Evolutionary conservation across 352 stramenopile genomes (phyloP), one percentile per base, ranked within the genome.

Genomic region (Globisporangium takayamanum): DNA sequence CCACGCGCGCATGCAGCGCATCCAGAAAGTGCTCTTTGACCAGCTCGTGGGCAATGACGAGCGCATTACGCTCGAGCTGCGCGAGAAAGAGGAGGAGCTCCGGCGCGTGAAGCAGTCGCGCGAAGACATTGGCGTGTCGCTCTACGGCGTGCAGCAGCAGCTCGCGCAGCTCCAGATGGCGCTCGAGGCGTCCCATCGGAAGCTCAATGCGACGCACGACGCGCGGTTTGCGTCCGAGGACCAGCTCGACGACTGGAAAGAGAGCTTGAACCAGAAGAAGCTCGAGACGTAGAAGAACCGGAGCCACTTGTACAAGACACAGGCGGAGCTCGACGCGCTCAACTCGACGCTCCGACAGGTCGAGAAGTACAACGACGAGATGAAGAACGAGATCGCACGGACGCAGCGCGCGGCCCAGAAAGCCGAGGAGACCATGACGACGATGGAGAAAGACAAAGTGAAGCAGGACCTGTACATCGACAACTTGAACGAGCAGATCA

Each of bases 381-480:
- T 98, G 77, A 95, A 97, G 64, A 83, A 87, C 51, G 93, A 98
- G 64, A 97, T 98, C 28, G 84, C 91, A 28, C 78, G 96, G 4
- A 97, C 88, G 10, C 82, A 96, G 58, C 80, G 92, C 8, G 88
- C 85, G 18, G 92, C 95, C 2, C 95, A 98, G 63, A 98, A 98
- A 59, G 89, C 92, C 1, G 92, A 98, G 58, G 89, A 97, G 64
- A 94, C 85, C 28, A 89, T 98, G 63, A 84, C 75, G n/a, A 76
- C 74, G n/a, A 81, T 94, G 53, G 94, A 98, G 69, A 98, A 97
- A 63, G 80, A 85, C 45, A 98, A 98, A 66, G 72, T 91, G 22
- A 82, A 92, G 49, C 95, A 98, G 60, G 95, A 98, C 63, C 64
- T 97, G 41, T 98, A 97, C 68, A 98, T 98, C 61, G 92, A 98